phyloP scores from a whole-genome alignment of 2,329 filamentous ascomycete genomes.

The Neonectria hederae region DNA sequence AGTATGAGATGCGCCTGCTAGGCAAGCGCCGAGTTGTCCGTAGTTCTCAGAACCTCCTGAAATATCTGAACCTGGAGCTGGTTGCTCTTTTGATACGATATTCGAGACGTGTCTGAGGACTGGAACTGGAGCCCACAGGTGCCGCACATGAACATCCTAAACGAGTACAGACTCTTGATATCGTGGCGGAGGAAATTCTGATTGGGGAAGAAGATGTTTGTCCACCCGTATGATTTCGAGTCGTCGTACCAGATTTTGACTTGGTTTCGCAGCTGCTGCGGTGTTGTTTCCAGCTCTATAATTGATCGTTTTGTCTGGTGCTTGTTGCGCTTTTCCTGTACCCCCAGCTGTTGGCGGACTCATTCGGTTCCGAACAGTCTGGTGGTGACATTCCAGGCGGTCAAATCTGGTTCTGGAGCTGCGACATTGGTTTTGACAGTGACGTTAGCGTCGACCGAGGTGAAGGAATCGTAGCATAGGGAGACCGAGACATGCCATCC shows the following conservation, averaged over 20 bases:
- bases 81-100: conserved; percentile 4
- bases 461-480: conserved; percentile 14
- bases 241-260: conserved; percentile 8
- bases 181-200: conserved; percentile 9
- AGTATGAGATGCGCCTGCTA: conserved; percentile 10
- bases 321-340: not conserved
- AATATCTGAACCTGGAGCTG: conserved; percentile 5
- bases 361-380: not conserved
- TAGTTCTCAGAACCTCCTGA: conserved; percentile 7
- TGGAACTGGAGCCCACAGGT: conserved; percentile 1
- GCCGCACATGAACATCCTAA: conserved; percentile 6
- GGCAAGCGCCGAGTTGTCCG: conserved; percentile 3
- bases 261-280: not conserved
- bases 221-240: not conserved
- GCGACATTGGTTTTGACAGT: not conserved
- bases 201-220: not conserved
- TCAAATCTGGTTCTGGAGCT: not conserved
- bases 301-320: not conserved
- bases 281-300: not conserved
- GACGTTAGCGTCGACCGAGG: conserved; percentile 8
- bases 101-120: not conserved
- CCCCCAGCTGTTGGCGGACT: conserved; percentile 8
- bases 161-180: not conserved
- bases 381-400: not conserved
- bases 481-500: conserved; percentile 10